Evolutionary conservation across 2,329 filamentous ascomycete genomes (phyloP).

Genomic region (Zasmidium cellare): DNA sequence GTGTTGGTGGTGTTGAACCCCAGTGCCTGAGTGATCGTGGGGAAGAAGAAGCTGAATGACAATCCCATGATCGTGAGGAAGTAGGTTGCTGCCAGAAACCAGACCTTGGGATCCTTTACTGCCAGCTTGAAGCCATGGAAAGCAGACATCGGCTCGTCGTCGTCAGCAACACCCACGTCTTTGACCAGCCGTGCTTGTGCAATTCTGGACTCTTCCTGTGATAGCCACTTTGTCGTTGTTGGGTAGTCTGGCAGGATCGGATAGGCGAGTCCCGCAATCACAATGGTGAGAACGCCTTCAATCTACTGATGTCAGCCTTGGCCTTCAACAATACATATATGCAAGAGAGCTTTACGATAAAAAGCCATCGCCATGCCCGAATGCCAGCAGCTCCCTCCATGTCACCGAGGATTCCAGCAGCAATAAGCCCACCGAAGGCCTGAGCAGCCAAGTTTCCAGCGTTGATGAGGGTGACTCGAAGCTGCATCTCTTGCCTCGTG

Average conservation of each 20-base stretch:
- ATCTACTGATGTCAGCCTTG: conserved; percentile 2
- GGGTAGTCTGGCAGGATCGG: conserved; percentile 30
- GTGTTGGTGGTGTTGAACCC: conserved; percentile 39
- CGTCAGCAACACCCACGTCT: conserved; percentile 6
- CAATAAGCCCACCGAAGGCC: conserved; percentile 42
- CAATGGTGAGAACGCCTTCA: conserved; percentile 10
- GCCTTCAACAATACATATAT: too few species aligned
- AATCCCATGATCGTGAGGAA: conserved; percentile 18
- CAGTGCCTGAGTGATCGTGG: conserved; percentile 38
- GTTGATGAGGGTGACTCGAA: conserved; percentile 40
- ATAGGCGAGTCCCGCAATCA: conserved; percentile 10
- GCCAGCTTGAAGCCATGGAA: conserved; percentile 17
- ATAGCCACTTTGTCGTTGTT: conserved; percentile 40
- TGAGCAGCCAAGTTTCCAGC: conserved; percentile 42
- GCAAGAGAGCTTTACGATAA: conserved; percentile 26
- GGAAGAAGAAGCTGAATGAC: conserved; percentile 32
- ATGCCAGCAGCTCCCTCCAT: conserved; percentile 40
- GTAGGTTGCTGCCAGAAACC: conserved; percentile 13
- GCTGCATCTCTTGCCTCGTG: conserved; percentile 39
- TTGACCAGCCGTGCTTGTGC: conserved; percentile 11
- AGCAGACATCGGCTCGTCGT: conserved; percentile 3
- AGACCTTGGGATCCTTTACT: conserved; percentile 19
- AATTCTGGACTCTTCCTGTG: conserved; percentile 28
- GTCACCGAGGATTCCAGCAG: conserved; percentile 32
- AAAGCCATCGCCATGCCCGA: conserved; percentile 43